Conservation (phyloP, 1,284 basidiomycete species). For the Pseudozyma hubeiensis region DNA sequence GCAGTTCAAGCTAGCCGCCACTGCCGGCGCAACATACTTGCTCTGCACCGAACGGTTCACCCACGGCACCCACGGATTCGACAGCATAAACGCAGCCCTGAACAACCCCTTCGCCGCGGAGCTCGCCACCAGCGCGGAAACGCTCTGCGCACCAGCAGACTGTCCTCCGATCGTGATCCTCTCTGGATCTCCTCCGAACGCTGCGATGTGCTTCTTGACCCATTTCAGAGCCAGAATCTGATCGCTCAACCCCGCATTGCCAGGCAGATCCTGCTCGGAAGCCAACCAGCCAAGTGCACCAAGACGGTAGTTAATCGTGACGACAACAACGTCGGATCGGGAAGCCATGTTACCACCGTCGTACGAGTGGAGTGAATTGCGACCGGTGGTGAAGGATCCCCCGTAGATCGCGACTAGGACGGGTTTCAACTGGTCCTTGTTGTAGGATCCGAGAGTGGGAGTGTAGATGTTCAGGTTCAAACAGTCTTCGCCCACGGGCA, state of each 20-base stretch:
- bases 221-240: slow-evolving; percentile 70
- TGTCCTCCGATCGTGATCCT: slow-evolving; percentile 87
- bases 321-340: slow-evolving; percentile 73
- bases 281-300: slow-evolving; percentile 55
- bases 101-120: slow-evolving; percentile 29
- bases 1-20: slow-evolving; percentile 23
- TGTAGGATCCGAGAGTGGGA: slow-evolving; percentile 67
- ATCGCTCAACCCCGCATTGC: slow-evolving; percentile 63
- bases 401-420: slow-evolving; percentile 73
- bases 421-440: slow-evolving; percentile 70
- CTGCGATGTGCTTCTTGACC: slow-evolving; percentile 72
- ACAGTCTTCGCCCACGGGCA: slow-evolving; percentile 70
- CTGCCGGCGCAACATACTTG: slow-evolving; percentile 25
- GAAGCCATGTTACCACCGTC: slow-evolving; percentile 71
- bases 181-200: slow-evolving; percentile 77
- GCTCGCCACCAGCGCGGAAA: slow-evolving; percentile 30
- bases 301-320: slow-evolving; percentile 74
- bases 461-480: slow-evolving; percentile 75
- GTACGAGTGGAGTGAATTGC: slow-evolving; percentile 69
- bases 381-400: slow-evolving; percentile 69
- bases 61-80: slow-evolving; percentile 47
- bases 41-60: slow-evolving; percentile 23
- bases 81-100: slow-evolving; percentile 33
- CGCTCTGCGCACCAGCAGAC: slow-evolving; percentile 77
- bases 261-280: slow-evolving; percentile 30